Conservation (phyloP, 2,329 filamentous ascomycete species). For the Hypoxylon sp. region DNA sequence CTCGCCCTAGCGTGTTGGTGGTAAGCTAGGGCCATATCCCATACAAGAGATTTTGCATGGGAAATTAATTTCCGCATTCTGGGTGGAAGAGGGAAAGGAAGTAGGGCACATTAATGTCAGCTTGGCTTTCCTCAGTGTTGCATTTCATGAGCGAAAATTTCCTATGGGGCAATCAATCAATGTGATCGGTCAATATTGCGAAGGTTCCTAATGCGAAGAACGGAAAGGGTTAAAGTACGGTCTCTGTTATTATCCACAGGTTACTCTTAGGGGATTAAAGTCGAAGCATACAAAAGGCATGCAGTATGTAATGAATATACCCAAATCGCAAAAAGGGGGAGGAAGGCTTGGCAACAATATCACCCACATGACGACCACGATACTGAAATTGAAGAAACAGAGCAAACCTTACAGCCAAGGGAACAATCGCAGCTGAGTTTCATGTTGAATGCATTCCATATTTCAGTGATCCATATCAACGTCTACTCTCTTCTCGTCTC, state of each 20-base stretch:
- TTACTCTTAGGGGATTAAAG: background rate
- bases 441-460: constrained; percentile 13
- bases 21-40: background rate
- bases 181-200: constrained; percentile 9
- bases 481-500: constrained; percentile 8
- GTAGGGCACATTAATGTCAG: background rate
- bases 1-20: background rate
- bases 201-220: constrained; percentile 1
- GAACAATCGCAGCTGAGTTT: background rate
- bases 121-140: background rate
- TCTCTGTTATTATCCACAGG: background rate
- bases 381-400: constrained; percentile 16
- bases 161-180: constrained; percentile 1
- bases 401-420: background rate
- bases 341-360: constrained; percentile 19
- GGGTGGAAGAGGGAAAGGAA: background rate
- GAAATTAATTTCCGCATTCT: background rate
- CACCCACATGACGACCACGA: constrained; percentile 4
- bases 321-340: constrained; percentile 29
- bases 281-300: constrained; percentile 5
- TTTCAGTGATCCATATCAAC: constrained; percentile 22
- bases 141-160: constrained; percentile 10
- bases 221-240: constrained; percentile 11
- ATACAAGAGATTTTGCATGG: background rate
- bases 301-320: constrained; percentile 31